Base-by-base conservation (phyloP, 1,284 basidiomycete genomes). In the Phenoliferia sp. region DNA sequence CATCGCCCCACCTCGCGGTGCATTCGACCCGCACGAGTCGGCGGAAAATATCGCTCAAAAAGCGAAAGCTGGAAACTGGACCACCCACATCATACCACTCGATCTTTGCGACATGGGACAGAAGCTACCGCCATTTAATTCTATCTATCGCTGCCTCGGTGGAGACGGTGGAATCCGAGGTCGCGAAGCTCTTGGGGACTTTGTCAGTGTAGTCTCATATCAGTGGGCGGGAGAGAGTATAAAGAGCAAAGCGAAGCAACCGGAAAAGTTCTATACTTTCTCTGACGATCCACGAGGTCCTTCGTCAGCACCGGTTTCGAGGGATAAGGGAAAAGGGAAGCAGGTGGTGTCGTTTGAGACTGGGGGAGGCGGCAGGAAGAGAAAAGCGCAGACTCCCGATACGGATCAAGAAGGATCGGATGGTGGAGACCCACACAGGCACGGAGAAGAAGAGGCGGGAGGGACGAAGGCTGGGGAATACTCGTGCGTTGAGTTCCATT, bases 51-150 rank as follows among this genome's bases (percentile, higher is more conserved):
- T 52, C 19, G 48, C 48, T 7, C 48, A 5, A 5, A 52, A 52
- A 26, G 48, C 48, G 7, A 26, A 7, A 6, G 48, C 48, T 19
- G 48, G 48, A 7, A 26, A 26, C 5, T 52, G 70, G 70, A 69
- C 70, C 35, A 71, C 70, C 1, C 68, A 71, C 62, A 57, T 71
- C 67, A 59, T 71, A 59, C 63, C 63, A 17, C 62, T 65, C 61
- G 48, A 56, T 10, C 61, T n/a, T n/a, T n/a, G n/a, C n/a, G n/a
- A 57, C 3, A 2, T 28, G 10, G 10, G 2, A 3, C 33, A 32
- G 4, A 63, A 56, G 4, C 0, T 17, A 31, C 44, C 65, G 17
- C 44, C 61, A 1, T 69, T 67, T 52, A 34, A 28, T 29, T 55
- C 69, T 33, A 29, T 71, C 22, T 54, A 67, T 35, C 19, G 1